These are phyloP conservation scores for Taxillus chinensis DNA, from an alignment of 164 flowering plant species.

Conservation along the genomic window DNA sequence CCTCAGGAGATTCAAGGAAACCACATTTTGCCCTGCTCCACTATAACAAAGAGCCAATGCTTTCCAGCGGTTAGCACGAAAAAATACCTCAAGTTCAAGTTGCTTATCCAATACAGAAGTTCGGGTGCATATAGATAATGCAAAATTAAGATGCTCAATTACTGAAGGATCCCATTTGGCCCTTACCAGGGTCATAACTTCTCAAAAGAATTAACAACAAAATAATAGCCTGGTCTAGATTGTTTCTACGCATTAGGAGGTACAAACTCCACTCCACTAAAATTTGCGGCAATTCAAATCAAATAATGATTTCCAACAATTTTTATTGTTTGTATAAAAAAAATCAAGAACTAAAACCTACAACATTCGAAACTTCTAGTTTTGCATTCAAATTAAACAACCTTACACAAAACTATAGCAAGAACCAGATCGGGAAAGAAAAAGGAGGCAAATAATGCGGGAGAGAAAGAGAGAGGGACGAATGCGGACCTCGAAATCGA, in stretches of 20 bases:
- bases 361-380: no score
- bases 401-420: not conserved
- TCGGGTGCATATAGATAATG: conserved; percentile 68
- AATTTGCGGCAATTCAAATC: no score
- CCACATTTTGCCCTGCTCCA: conserved; percentile 50
- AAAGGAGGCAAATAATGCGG: no score
- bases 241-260: conserved; percentile 83
- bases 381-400: no score
- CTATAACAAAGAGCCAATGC: conserved; percentile 65
- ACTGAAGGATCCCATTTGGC: conserved; percentile 80
- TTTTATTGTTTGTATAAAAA: no score
- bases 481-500: no score
- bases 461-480: not conserved
- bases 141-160: conserved; percentile 79
- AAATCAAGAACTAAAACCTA: no score
- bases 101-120: conserved; percentile 66
- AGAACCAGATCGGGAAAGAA: not conserved
- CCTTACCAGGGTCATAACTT: conserved; percentile 53
- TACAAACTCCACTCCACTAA: conserved; percentile 76
- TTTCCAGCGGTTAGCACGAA: conserved; percentile 77
- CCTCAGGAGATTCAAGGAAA: conserved; percentile 71
- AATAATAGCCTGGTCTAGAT: conserved; percentile 84
- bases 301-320: no score
- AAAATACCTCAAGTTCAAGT: conserved; percentile 50
- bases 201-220: conserved; percentile 77